Evolutionary conservation across 148 eudicot genomes (phyloP).

Genomic region (Suaeda aralocaspica): DNA sequence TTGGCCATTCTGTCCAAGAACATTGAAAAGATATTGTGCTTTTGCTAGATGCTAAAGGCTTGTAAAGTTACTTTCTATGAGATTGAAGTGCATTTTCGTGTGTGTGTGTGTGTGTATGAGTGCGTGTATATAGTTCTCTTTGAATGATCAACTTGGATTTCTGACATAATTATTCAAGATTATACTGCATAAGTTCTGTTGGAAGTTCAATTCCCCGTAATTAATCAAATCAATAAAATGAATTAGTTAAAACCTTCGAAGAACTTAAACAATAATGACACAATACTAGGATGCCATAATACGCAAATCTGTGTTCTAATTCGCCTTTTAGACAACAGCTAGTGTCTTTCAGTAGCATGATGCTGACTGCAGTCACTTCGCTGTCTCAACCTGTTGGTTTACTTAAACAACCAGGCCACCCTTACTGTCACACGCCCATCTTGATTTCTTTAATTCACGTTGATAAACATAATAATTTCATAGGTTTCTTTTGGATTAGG

Average conservation of each 20-base stretch:
- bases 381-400: too few species aligned
- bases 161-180: constrained; percentile 18
- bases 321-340: neutral
- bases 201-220: too few species aligned
- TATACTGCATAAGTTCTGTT: constrained; percentile 11
- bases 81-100: constrained; percentile 24
- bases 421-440: too few species aligned
- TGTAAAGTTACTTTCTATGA: constrained; percentile 35
- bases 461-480: too few species aligned
- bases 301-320: too few species aligned
- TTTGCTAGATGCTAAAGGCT: constrained; percentile 47
- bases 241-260: neutral
- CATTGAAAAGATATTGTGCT: constrained; percentile 45
- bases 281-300: too few species aligned
- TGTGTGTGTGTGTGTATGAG: neutral
- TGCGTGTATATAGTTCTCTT: constrained; percentile 16
- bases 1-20: constrained; percentile 27
- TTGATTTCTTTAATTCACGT: too few species aligned
- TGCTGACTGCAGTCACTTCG: too few species aligned
- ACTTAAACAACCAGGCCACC: too few species aligned
- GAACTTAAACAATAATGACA: too few species aligned
- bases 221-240: constrained; percentile 14
- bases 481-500: too few species aligned
- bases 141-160: constrained; percentile 20
- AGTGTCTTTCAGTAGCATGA: too few species aligned